Base-by-base conservation (phyloP, 441 rosid species). In the Erysimum pusillum region DNA sequence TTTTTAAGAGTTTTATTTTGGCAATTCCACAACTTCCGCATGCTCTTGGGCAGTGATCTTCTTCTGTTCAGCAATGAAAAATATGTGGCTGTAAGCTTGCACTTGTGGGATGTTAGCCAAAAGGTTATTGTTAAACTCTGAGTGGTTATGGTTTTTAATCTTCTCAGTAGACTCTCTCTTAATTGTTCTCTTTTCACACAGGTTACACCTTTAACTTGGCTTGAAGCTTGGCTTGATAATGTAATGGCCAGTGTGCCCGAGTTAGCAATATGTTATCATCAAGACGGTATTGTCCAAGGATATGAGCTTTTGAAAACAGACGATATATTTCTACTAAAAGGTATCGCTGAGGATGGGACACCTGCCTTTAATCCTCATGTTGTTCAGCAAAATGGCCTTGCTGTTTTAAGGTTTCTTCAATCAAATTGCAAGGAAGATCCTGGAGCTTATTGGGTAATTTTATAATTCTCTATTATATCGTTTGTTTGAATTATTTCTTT, bases 161-260 rank as follows among this genome's bases (percentile, higher is more conserved):
- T 63, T 58, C 54, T 48, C 6, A 14, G 56, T 28, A 39, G 45
- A 57, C 1, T 53, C 3, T 34, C 15, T 57, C 52, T 77, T 52
- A 59, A 73, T 74, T 39, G 8, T 62, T 73, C 35, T 67, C 36
- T 36, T 15, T 48, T 25, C 11, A 61, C 45, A 63, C 81, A 92
- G 99, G 92, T 94, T 52, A 92, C 98, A 46, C 92, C 99, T 8
- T 74, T 92, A 71, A 92, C 90, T 13, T 94, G 99, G 99, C 97
- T 94, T 76, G 99, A 94, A 72, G 96, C 98, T 69, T 92, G 99
- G 99, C 97, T 94, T 71, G 99, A 94, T 78, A 94, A 94, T 81
- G 86, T 94, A 67, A 94, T 92, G 99, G 97, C 99, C 6, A 92
- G 97, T 88, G 99, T 87, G 74, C 99, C 99, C 31, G 99, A 94